Base-by-base conservation (phyloP, 192 early-diverging fungal species). In the Coemansia biformis region DNA sequence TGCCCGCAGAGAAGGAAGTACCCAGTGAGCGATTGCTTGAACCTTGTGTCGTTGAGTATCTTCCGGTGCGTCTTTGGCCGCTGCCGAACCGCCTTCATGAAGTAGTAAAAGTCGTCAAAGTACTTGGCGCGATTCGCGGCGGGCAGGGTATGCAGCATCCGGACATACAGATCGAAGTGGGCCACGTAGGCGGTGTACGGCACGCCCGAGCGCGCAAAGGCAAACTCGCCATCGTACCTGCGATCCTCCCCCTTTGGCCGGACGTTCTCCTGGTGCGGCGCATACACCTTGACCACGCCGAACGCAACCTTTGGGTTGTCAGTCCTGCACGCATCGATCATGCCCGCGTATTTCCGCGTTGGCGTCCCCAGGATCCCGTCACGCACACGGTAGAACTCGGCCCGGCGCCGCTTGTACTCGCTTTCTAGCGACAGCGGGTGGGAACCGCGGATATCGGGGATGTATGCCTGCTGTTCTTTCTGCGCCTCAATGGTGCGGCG, bases 71-170 rank as follows among this genome's bases (percentile, higher is more conserved):
- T 19, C 9, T 46, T 34, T 14, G 58, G 38, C 1, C 59, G 54
- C 44, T 58, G 54, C 8, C 71, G 54, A 17, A 74, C 55, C n/a
- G 71, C 63, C 51, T 74, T 74, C 14, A 66, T 51, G 9, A 74
- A 58, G 13, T 52, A 22, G 45, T 42, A 74, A 55, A 74, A 74
- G 59, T 74, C 54, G 19, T 44, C 32, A n/a, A 44, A 19, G 38
- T 60, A 52, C 15, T n/a, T n/a, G 29, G 17, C 10, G 15, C 31
- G 24, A 1, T 29, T 51, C 14, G 10, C 17, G 9, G 13, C 8
- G 2, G 46, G 39, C 18, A 62, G n/a, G 24, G 30, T 35, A 24
- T 48, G 53, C 23, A 74, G 38, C n/a, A 41, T 33, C 5, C 26
- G 32, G 9, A 63, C 38, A 13, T 74, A 74, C 16, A 66, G 51